Percentiles rank a stretch among this genome's conserved stretches.
These are phyloP conservation scores for Phyllachora maydis DNA, from an alignment of 2,329 filamentous ascomycete genomes.

Conservation along the genomic window DNA sequence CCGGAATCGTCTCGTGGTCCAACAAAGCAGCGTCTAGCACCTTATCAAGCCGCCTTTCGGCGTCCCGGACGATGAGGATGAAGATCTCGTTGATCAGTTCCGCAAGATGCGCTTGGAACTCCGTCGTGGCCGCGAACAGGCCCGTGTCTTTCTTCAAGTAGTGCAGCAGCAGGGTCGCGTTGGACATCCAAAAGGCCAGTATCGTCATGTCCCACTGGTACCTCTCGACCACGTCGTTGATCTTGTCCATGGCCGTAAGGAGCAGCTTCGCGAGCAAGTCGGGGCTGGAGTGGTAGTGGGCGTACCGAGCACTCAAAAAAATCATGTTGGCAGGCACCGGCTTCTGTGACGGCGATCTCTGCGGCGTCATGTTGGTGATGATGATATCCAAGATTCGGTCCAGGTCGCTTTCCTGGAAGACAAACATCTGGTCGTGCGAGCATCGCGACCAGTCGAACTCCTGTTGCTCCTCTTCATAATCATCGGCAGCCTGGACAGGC, in stretches of 20 bases:
- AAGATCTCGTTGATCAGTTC: conserved; percentile 98
- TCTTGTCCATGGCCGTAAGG: conserved; percentile 77
- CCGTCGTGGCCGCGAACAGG: conserved; percentile 57
- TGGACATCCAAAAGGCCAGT: conserved; percentile 95
- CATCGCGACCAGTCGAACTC: conserved; percentile 94
- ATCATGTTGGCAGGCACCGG: conserved; percentile 94
- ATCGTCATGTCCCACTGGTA: conserved; percentile 99
- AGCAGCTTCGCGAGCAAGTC: conserved; percentile 70
- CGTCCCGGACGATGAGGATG: conserved; percentile 89
- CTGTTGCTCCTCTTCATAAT: conserved; percentile 72
- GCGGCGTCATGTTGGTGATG: conserved; percentile 95
- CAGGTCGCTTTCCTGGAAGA: conserved; percentile 89
- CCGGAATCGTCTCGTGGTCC: conserved; percentile 93
- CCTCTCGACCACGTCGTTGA: conserved; percentile 88
- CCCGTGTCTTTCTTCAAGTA: conserved; percentile 90
- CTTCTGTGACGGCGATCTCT: conserved; percentile 89
- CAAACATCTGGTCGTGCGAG: conserved; percentile 97
- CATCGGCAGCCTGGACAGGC: conserved; percentile 45
- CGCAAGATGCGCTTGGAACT: conserved; percentile 82
- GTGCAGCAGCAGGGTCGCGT: conserved; percentile 83
- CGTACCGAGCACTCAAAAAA: conserved; percentile 87
- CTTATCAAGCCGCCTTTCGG: conserved; percentile 89
- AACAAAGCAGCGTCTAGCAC: conserved; percentile 85
- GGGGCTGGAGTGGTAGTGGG: conserved; percentile 81
- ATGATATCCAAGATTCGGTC: conserved; percentile 85